phyloP scores from a whole-genome alignment of 768 basidiomycete species.

The Neoboletus magnificus region DNA sequence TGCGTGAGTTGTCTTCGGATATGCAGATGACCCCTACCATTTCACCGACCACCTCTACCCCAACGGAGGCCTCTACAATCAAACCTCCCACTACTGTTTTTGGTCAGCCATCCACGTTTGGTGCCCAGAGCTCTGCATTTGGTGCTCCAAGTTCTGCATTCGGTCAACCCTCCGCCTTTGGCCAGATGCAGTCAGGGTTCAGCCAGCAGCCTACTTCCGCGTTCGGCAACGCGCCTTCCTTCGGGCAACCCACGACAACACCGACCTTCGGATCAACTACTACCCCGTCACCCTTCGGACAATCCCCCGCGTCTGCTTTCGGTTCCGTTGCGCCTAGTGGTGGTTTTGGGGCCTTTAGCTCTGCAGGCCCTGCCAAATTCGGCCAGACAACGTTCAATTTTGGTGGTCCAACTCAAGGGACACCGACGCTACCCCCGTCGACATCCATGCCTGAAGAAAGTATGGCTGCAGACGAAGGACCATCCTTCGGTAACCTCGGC shows the following conservation, averaged over 20 bases:
- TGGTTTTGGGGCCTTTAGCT: conserved; percentile 35
- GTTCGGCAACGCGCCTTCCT: conserved; percentile 25
- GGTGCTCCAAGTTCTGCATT: conserved; percentile 24
- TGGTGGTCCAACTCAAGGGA: conserved; percentile 7
- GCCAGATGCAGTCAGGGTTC: conserved; percentile 15
- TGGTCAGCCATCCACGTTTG: conserved; percentile 32
- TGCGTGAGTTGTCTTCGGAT: conserved; percentile 29
- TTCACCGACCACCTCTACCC: conserved; percentile 17
- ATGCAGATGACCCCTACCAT: conserved; percentile 28
- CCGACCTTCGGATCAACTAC: conserved; percentile 15
- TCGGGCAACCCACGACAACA: conserved; percentile 14
- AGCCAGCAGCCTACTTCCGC: conserved; percentile 18
- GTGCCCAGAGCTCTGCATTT: conserved; percentile 21
- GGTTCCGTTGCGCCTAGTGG: conserved; percentile 16
- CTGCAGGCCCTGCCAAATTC: conserved; percentile 32
- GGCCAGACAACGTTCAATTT: conserved; percentile 29
- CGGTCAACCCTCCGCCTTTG: conserved; percentile 29
- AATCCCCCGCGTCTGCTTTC: conserved; percentile 18
- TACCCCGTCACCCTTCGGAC: conserved; percentile 20
- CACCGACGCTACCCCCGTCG: not conserved
- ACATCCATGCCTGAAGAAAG: conserved; percentile 24
- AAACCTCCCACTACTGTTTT: conserved; percentile 33
- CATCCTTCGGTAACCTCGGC: conserved; percentile 32
- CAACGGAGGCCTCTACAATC: conserved; percentile 26
- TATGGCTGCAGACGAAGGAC: conserved; percentile 33